A percentile compares a stretch with the other conserved stretches of the same genome.
These are phyloP conservation scores for Primulina eburnea DNA, from an alignment of 257 asterid species.

Conservation along the genomic window DNA sequence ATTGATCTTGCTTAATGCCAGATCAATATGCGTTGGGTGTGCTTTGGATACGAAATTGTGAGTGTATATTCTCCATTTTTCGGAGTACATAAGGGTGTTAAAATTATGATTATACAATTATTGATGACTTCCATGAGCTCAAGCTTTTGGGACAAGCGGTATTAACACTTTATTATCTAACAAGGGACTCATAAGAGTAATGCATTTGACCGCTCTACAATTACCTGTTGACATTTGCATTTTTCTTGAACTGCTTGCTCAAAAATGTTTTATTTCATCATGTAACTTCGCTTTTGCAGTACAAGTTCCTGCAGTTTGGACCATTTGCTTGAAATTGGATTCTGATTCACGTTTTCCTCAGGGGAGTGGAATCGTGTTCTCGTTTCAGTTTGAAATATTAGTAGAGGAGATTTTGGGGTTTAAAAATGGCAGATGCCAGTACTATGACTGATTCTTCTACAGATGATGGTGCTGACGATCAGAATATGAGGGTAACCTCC, in stretches of 20 bases:
- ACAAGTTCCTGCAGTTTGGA: constrained; percentile 19
- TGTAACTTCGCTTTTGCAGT: constrained; percentile 20
- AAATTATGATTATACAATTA: no score
- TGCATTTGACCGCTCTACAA: not conserved
- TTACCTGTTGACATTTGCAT: not conserved
- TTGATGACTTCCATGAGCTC: not conserved
- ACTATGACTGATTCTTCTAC: constrained; percentile 88
- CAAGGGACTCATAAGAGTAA: not conserved
- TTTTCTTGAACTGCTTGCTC: not conserved
- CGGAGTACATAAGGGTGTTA: not conserved
- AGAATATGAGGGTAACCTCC: constrained; percentile 53
- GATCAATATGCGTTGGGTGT: not conserved
- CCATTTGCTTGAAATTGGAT: constrained; percentile 15
- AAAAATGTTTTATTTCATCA: not conserved
- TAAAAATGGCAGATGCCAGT: constrained; percentile 76
- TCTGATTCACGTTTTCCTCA: constrained; percentile 20
- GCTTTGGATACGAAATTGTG: not conserved
- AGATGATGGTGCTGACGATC: constrained; percentile 92
- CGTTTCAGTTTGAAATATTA: constrained; percentile 27
- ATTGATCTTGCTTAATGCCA: not conserved
- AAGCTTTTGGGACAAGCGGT: not conserved
- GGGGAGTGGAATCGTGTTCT: constrained; percentile 25
- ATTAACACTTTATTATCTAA: not conserved
- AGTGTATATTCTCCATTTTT: not conserved
- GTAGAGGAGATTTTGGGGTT: constrained; percentile 30